Evolutionary conservation across 2,329 filamentous ascomycete genomes (phyloP).

Genomic region (Gnomoniopsis smithogilvyi): DNA sequence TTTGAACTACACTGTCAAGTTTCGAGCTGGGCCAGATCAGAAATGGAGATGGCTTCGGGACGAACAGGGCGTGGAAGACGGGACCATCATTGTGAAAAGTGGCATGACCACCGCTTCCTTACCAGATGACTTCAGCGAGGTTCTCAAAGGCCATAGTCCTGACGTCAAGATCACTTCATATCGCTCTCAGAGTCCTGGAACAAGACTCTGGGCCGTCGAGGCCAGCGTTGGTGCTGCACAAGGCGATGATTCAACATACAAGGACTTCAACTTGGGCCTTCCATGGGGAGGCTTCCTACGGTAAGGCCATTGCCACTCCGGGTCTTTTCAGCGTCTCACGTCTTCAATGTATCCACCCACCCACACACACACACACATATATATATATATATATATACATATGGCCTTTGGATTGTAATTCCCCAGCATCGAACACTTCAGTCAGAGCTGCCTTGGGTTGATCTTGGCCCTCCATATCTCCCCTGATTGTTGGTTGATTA

Average conservation of each 20-base stretch:
- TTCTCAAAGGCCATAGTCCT: constrained; percentile 56
- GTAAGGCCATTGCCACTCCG: constrained; percentile 30
- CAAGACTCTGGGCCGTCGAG: constrained; percentile 68
- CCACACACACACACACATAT: too few species aligned
- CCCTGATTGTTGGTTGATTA: neutral
- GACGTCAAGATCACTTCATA: constrained; percentile 52
- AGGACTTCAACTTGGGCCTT: constrained; percentile 56
- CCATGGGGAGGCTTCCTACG: constrained; percentile 57
- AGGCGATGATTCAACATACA: constrained; percentile 55
- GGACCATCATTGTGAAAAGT: constrained; percentile 53
- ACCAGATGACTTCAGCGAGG: constrained; percentile 44
- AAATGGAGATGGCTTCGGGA: constrained; percentile 72
- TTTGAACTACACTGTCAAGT: constrained; percentile 69
- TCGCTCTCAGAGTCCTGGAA: constrained; percentile 64
- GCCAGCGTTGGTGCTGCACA: constrained; percentile 53
- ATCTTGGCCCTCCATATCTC: neutral
- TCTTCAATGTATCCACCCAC: too few species aligned
- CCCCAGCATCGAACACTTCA: too few species aligned
- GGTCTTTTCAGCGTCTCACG: too few species aligned
- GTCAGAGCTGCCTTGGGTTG: neutral
- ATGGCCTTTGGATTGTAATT: too few species aligned
- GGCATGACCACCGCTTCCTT: constrained; percentile 24
- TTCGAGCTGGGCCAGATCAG: constrained; percentile 48
- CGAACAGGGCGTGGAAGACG: constrained; percentile 60
- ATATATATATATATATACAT: too few species aligned